These are phyloP conservation scores for Tetracladium setigerum DNA, from an alignment of 495 filamentous ascomycete genomes.

Conservation along the genomic window DNA sequence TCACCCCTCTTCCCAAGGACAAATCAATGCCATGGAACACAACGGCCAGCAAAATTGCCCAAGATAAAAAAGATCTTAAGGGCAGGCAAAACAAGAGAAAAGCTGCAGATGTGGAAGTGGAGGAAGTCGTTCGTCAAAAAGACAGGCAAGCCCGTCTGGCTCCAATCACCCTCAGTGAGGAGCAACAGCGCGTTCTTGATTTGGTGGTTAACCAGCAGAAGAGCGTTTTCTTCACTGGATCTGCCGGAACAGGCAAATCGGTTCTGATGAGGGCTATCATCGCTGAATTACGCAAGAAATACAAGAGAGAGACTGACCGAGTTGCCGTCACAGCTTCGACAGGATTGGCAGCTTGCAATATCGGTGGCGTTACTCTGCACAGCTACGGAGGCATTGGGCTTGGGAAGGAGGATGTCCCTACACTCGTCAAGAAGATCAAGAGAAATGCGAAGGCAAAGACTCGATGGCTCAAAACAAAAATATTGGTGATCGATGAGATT, in stretches of 20 bases:
- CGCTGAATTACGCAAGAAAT: slow-evolving; percentile 65
- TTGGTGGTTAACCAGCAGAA: slow-evolving; percentile 66
- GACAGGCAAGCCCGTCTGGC: slow-evolving; percentile 23
- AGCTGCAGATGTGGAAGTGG: slow-evolving; percentile 35
- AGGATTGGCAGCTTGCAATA: slow-evolving; percentile 91
- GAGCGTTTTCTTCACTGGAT: slow-evolving; percentile 97
- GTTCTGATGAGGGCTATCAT: slow-evolving; percentile 92
- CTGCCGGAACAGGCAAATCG: slow-evolving; percentile 95
- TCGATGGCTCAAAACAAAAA: slow-evolving; percentile 81
- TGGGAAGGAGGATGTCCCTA: slow-evolving; percentile 77
- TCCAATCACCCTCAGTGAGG: slow-evolving; percentile 67
- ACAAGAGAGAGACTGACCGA: slow-evolving; percentile 63
- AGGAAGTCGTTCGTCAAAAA: slow-evolving; percentile 28
- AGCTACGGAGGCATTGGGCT: slow-evolving; percentile 94
- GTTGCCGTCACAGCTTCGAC: slow-evolving; percentile 94
- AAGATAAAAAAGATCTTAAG: slow-evolving; percentile 68
- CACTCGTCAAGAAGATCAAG: slow-evolving; percentile 86
- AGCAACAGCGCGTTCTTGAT: slow-evolving; percentile 77
- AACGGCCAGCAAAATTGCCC: slow-evolving; percentile 72
- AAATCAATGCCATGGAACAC: slow-evolving; percentile 63
- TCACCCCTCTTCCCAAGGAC: slow-evolving; percentile 32
- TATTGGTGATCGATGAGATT: slow-evolving; percentile 87
- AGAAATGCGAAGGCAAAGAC: slow-evolving; percentile 79
- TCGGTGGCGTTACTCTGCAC: slow-evolving; percentile 91
- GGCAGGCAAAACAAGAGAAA: slow-evolving; percentile 42